Evolutionary conservation across 345 rosid genomes (phyloP).

Genomic region (Eucalyptus sp.): DNA sequence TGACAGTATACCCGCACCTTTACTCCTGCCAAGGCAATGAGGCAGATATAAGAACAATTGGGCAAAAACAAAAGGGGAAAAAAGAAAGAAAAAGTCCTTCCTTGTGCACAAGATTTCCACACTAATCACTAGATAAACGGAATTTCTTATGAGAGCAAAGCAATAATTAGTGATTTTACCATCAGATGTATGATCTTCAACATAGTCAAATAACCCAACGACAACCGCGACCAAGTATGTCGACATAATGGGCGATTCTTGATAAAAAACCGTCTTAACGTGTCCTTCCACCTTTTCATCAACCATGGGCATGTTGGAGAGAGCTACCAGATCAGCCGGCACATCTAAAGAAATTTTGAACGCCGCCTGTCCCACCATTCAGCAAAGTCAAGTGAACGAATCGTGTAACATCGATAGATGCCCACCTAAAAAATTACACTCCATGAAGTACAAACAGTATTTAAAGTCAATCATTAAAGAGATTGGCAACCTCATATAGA

Average conservation of each 20-base stretch:
- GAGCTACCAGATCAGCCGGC: slow-evolving; percentile 73
- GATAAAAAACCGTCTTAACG: slow-evolving; percentile 52
- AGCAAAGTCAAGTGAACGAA: not conserved
- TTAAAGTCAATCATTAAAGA: not conserved
- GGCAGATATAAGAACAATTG: not conserved
- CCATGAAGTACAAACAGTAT: not conserved
- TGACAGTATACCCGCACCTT: slow-evolving; percentile 88
- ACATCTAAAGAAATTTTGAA: slow-evolving; percentile 89
- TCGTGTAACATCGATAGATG: not conserved
- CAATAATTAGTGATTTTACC: slow-evolving; percentile 21
- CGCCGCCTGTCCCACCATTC: slow-evolving; percentile 51
- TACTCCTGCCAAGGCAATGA: slow-evolving; percentile 27
- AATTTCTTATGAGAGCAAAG: not conserved
- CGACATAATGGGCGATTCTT: slow-evolving; percentile 95
- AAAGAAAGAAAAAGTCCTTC: not conserved
- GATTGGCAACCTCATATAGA: not conserved
- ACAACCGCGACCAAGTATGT: slow-evolving; percentile 91
- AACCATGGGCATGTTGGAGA: slow-evolving; percentile 74
- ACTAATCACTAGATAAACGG: not conserved
- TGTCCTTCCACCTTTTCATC: slow-evolving; percentile 68
- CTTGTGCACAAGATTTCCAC: not conserved
- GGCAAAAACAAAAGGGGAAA: not conserved
- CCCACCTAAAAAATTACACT: not conserved
- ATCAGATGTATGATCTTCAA: slow-evolving; percentile 85
- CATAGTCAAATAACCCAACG: slow-evolving; percentile 76